Conservation (phyloP, 805 yeast species). For the Brettanomyces sp. region DNA sequence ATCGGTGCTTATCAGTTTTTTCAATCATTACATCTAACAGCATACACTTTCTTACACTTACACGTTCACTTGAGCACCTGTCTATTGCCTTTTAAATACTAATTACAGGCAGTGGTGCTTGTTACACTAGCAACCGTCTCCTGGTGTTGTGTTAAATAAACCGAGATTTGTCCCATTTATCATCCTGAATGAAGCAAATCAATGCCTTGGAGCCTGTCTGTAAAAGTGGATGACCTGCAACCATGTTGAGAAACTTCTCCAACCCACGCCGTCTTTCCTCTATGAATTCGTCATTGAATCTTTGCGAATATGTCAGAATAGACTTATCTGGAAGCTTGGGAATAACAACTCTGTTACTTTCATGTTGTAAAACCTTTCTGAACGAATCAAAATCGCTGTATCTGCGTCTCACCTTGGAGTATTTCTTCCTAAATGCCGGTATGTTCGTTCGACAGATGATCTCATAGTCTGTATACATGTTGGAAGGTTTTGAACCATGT, state of each 20-base stretch:
- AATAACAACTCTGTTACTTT: slow-evolving; percentile 68
- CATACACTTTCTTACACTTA: too few species aligned
- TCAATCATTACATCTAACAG: too few species aligned
- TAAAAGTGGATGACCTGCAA: slow-evolving; percentile 87
- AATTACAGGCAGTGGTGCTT: too few species aligned
- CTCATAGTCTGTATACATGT: slow-evolving; percentile 88
- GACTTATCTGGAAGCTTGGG: slow-evolving; percentile 87
- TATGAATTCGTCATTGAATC: slow-evolving; percentile 75
- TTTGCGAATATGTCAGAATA: slow-evolving; percentile 45
- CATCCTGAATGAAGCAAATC: slow-evolving; percentile 81
- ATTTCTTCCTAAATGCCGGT: slow-evolving; percentile 67
- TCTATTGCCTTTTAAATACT: too few species aligned
- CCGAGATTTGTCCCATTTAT: slow-evolving; percentile 52
- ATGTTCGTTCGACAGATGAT: slow-evolving; percentile 82
- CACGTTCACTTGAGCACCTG: too few species aligned
- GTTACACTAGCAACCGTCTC: not conserved
- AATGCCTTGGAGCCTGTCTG: slow-evolving; percentile 79
- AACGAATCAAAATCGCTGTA: slow-evolving; percentile 86
- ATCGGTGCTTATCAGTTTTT: too few species aligned
- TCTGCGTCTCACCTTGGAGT: slow-evolving; percentile 68
- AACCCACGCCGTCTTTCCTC: slow-evolving; percentile 78
- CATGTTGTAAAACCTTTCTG: slow-evolving; percentile 63
- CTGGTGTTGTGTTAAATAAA: slow-evolving; percentile 2
- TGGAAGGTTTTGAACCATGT: slow-evolving; percentile 43
- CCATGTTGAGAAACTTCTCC: slow-evolving; percentile 65